Conservation (phyloP, 2,329 filamentous ascomycete genomes). For the Lachnellula suecica region DNA sequence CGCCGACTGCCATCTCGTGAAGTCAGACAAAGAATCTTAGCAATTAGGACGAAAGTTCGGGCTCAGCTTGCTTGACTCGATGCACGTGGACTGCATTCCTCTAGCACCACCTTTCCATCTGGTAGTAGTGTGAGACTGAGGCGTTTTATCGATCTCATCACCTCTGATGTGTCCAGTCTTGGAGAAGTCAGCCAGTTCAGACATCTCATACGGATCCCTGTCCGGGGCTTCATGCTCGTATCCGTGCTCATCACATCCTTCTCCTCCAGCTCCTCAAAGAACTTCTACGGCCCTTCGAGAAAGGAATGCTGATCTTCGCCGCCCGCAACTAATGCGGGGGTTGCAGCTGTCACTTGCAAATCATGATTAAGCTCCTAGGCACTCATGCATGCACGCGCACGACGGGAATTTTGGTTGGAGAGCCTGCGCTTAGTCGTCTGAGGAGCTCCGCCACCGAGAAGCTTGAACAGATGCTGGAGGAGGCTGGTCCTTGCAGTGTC, state of each 20-base stretch:
- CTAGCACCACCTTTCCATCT: conserved; percentile 13
- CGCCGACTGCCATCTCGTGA: conserved; percentile 30
- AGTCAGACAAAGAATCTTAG: conserved; percentile 45
- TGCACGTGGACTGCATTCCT: conserved; percentile 46
- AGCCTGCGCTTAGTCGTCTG: conserved; percentile 4
- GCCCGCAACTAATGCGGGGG: conserved; percentile 35
- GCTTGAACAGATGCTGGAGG: neutral
- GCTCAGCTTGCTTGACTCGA: conserved; percentile 49
- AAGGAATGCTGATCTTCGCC: conserved; percentile 31
- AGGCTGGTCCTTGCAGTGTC: conserved; percentile 1
- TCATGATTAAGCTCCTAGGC: conserved; percentile 23
- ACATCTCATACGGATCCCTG: conserved; percentile 11
- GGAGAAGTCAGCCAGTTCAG: conserved; percentile 5
- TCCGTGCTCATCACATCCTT: conserved; percentile 26
- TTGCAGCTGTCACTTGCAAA: conserved; percentile 41
- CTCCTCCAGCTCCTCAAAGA: conserved; percentile 25
- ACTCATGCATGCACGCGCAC: conserved; percentile 29
- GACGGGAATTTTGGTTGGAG: conserved; percentile 19
- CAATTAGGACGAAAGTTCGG: conserved; percentile 17
- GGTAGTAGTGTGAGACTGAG: conserved; percentile 6
- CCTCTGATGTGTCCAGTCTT: conserved; percentile 7
- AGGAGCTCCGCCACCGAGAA: neutral
- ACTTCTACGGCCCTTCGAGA: conserved; percentile 42
- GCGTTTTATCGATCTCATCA: conserved; percentile 6
- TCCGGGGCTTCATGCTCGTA: conserved; percentile 23